Percentiles rank a stretch among this genome's conserved stretches.
phyloP scores from a whole-genome alignment of 805 yeast genomes.

The Starmerella riodocensis region DNA sequence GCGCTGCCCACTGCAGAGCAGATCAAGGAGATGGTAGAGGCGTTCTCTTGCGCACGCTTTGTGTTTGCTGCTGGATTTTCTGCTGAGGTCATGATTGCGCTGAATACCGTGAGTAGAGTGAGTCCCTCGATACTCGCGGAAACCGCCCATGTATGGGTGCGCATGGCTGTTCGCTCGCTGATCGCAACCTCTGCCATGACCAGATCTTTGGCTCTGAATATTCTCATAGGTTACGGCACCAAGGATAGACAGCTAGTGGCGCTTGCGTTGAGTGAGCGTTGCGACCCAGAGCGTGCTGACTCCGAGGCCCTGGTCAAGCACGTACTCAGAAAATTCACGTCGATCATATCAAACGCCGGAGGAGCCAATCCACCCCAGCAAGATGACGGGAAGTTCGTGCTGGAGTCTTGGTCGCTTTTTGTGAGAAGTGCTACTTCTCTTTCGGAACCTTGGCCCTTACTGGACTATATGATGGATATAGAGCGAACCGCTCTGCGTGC shows the following conservation, averaged over 20 bases:
- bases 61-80: conserved; percentile 4
- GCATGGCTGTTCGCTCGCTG: conserved; percentile 10
- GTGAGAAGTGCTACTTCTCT: neutral
- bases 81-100: conserved; percentile 3
- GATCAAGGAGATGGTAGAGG: neutral
- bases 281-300: neutral
- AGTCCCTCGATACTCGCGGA: neutral
- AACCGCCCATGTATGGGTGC: conserved; percentile 4
- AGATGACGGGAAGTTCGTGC: conserved; percentile 3
- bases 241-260: neutral
- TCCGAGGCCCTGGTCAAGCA: conserved; percentile 3
- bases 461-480: conserved; percentile 15
- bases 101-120: neutral
- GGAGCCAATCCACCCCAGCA: neutral
- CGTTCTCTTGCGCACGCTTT: conserved; percentile 2
- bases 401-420: conserved; percentile 3
- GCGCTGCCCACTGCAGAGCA: conserved; percentile 3
- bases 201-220: conserved; percentile 1
- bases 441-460: conserved; percentile 4
- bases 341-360: neutral
- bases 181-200: conserved; percentile 3
- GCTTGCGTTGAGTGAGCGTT: neutral
- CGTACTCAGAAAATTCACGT: neutral
- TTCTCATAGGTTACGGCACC: neutral
- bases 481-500: conserved; percentile 8